phyloP scores from a whole-genome alignment of 2,329 filamentous ascomycete species.

The Ophiostoma pallidulum region DNA sequence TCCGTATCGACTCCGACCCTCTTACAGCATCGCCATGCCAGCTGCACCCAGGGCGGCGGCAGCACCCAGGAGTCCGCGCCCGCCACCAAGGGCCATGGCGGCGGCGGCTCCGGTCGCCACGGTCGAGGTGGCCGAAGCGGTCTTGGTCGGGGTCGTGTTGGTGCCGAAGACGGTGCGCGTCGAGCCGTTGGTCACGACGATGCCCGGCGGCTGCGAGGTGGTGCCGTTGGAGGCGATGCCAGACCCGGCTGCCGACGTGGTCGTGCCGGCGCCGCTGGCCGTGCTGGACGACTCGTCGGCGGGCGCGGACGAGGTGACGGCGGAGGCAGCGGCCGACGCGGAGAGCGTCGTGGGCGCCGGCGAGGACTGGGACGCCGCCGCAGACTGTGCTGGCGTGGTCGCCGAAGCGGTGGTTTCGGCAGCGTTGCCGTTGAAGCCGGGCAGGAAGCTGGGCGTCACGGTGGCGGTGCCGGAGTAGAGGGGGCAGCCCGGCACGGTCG shows the following conservation, averaged over 20 bases:
- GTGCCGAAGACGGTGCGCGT: slow-evolving; percentile 12
- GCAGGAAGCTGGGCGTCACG: slow-evolving; percentile 42
- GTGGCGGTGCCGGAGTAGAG: slow-evolving; percentile 46
- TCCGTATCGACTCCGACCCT: no score
- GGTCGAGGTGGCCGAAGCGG: background rate
- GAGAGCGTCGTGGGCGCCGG: background rate
- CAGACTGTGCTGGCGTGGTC: slow-evolving; percentile 1
- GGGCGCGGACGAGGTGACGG: background rate
- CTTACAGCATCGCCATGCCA: slow-evolving; percentile 4
- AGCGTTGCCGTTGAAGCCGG: slow-evolving; percentile 22
- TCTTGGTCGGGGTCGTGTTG: slow-evolving; percentile 6
- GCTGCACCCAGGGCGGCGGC: slow-evolving; percentile 5
- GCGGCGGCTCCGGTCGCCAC: background rate
- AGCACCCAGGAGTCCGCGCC: background rate
- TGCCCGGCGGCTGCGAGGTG: slow-evolving; percentile 2
- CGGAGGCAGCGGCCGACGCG: background rate
- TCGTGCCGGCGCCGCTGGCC: background rate
- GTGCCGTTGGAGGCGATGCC: background rate
- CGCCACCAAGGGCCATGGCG: background rate
- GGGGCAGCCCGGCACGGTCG: slow-evolving; percentile 50
- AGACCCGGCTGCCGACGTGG: background rate
- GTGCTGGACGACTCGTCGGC: background rate
- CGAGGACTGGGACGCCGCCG: background rate
- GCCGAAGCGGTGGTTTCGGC: no score
- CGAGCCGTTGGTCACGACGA: slow-evolving; percentile 7